Evolutionary conservation across 805 yeast species (phyloP), one percentile per base, ranked within the genome.

Genomic region (Ogataea ramenticola): DNA sequence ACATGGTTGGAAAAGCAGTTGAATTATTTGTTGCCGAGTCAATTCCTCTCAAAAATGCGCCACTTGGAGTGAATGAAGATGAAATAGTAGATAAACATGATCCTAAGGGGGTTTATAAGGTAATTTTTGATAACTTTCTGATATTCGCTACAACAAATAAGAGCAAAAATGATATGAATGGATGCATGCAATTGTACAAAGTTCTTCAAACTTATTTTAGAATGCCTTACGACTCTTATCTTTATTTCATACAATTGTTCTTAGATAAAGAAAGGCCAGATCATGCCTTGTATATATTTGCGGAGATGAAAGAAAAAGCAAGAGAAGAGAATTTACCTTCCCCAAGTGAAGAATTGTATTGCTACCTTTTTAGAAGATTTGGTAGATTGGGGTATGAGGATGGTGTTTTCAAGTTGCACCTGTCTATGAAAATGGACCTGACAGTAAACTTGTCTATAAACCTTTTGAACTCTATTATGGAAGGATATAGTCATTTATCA

Each of bases 391-490:
- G 71, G 30, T 85, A 80, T 50, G 79, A 74, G 45, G 80, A 79
- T 8, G 93, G 91, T 0, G 77, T 84, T 16, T 67, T 67, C 40
- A 82, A 80, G 45, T 60, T 86, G 3, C 87, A 84, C 51, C 73
- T 77, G 43, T 71, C 74, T 39, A 63, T 82, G 56, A 80, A 83
- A 44, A 72, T 81, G 71, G 95, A 86, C 47, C 50, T 74, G 40
- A 61, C 68, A 11, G 62, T 83, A 36, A 74, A 70, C 46, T 71
- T 79, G 46, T 81, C 82, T 49, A 70, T 80, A 11, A 65, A 63
- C 11, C 58, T 86, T 29, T 71, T 82, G 57, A 85, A 86, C 57
- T 59, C 80, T 2, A 61, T 83, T 35, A 70, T 86, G 61, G 79
- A 75, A 39, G 86, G 88, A 0, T 83, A 80, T 54, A 67, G 80